phyloP scores from a whole-genome alignment of 225 moss, liverwort and hornwort species.

The Anthoceros angustus region DNA sequence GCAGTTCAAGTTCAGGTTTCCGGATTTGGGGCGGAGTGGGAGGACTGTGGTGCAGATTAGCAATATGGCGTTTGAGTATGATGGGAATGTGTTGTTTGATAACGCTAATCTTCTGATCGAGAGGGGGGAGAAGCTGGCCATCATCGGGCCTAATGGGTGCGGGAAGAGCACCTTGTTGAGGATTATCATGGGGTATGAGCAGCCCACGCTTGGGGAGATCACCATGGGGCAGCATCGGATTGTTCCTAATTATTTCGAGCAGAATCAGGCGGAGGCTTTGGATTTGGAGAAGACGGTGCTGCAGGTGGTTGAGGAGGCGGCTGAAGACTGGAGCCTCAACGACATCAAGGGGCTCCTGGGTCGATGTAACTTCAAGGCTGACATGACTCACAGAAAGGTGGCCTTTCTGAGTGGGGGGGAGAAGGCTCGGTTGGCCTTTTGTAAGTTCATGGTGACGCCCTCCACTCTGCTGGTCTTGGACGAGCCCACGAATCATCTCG shows the following conservation, averaged over 20 bases:
- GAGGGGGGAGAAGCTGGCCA: conserved; percentile 86
- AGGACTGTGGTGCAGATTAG: conserved; percentile 59
- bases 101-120: conserved; percentile 65
- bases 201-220: conserved; percentile 56
- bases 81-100: conserved; percentile 56
- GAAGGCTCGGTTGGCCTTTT: conserved; percentile 86
- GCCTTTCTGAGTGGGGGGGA: conserved; percentile 80
- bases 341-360: conserved; percentile 95
- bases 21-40: conserved; percentile 87
- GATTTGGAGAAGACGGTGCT: conserved; percentile 65
- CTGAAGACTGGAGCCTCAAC: conserved; percentile 86
- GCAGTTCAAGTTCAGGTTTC: conserved; percentile 65
- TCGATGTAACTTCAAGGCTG: conserved; percentile 88
- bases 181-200: conserved; percentile 44
- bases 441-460: conserved; percentile 98
- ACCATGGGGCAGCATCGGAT: conserved; percentile 67
- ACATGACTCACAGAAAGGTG: conserved; percentile 86
- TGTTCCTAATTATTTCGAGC: conserved; percentile 87
- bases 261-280: conserved; percentile 93
- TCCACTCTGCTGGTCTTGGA: conserved; percentile 76
- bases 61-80: conserved; percentile 42
- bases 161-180: conserved; percentile 89
- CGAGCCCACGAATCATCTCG: conserved; percentile 93
- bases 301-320: conserved; percentile 69
- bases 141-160: conserved; percentile 93